Percentiles rank a stretch among this genome's conserved stretches.
These are phyloP conservation scores for Gossypium rotundifolium DNA, from an alignment of 345 rosid genomes.

Conservation along the genomic window DNA sequence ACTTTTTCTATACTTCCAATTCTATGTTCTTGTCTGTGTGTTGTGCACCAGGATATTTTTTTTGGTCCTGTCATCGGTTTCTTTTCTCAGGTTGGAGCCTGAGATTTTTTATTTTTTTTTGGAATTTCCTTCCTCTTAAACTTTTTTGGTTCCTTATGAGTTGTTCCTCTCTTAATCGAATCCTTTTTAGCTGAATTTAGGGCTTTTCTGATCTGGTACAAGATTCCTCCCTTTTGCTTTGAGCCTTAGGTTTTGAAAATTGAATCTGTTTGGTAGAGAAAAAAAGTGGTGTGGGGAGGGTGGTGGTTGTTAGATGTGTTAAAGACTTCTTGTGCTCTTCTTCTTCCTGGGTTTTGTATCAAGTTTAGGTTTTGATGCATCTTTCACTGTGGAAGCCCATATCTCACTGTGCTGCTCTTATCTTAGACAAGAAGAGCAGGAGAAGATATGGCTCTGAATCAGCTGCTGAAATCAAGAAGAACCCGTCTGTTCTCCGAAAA, in stretches of 20 bases:
- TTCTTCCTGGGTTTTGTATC: slow-evolving; percentile 21
- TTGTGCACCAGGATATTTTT: slow-evolving; percentile 16
- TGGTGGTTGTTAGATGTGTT: slow-evolving; percentile 24
- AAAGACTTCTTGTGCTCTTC: slow-evolving; percentile 11
- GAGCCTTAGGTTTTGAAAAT: slow-evolving; percentile 12
- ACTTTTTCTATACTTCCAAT: slow-evolving; percentile 30
- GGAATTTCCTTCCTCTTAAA: not conserved
- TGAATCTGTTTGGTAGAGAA: not conserved
- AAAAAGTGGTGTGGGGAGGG: not conserved
- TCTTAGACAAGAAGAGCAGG: slow-evolving; percentile 81
- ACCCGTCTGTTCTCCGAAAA: slow-evolving; percentile 54
- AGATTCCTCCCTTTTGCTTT: slow-evolving; percentile 17
- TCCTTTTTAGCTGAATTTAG: slow-evolving; percentile 17
- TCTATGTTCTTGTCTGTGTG: slow-evolving; percentile 19
- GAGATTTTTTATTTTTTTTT: slow-evolving; percentile 1
- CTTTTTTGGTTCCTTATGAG: not conserved
- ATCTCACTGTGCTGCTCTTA: slow-evolving; percentile 91
- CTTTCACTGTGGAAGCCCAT: slow-evolving; percentile 98
- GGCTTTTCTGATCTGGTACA: slow-evolving; percentile 34
- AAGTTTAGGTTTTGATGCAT: slow-evolving; percentile 58
- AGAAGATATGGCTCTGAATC: slow-evolving; percentile 66
- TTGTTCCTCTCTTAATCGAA: slow-evolving; percentile 8
- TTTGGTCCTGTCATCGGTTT: not conserved
- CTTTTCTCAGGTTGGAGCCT: slow-evolving; percentile 10
- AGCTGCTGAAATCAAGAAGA: slow-evolving; percentile 38